Evolutionary conservation across 2,329 filamentous ascomycete species (phyloP), one percentile per base, ranked within the genome.

Genomic region (Lizonia empirigonia): DNA sequence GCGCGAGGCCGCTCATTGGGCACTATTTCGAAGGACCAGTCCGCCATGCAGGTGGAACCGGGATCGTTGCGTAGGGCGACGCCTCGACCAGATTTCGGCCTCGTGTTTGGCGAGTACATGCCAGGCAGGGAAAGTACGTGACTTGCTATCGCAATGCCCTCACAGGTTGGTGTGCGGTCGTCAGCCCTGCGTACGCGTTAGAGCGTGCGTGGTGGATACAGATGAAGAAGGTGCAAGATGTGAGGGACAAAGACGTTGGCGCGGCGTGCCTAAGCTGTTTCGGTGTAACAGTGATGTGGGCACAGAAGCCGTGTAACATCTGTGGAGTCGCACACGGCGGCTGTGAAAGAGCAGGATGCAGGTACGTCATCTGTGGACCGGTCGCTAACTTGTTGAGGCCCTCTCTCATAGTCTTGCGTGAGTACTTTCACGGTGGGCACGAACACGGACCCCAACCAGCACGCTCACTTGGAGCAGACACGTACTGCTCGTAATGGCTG

Each of bases 291-390:
- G 32, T 27, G 20, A 4, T 52, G 42, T 52, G 49, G 37, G 34
- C 13, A 47, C 23, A 27, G 32, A 30, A 30, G 42, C 38, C 18
- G 49, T 52, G 49, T 36, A 37, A 44, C 33, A 38, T 60, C 77
- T 4, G 69, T 77, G 0, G 62, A 72, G 4, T 78, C 78, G 16
- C 76, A 87, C 13, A 75, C 68, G 0, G 53, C 71, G 2, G 80
- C 78, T 5, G 76, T 86, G 32, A 59, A 74, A 35, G 80, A 78
- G 26, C 78, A 83, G 48, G 82, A 85, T 52, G 83, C 80, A 1
- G 73, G 85, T 23, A 67, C 86, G 30, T 72, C 74, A 5, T 71
- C 75, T 1, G 67, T 82, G 39, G 75, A 73, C 19, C 15, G n/a
- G n/a, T n/a, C n/a, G n/a, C n/a, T n/a, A n/a, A n/a, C n/a, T n/a